Conservation (phyloP, 2,329 filamentous ascomycete species). For the Stenocarpella maydis region DNA sequence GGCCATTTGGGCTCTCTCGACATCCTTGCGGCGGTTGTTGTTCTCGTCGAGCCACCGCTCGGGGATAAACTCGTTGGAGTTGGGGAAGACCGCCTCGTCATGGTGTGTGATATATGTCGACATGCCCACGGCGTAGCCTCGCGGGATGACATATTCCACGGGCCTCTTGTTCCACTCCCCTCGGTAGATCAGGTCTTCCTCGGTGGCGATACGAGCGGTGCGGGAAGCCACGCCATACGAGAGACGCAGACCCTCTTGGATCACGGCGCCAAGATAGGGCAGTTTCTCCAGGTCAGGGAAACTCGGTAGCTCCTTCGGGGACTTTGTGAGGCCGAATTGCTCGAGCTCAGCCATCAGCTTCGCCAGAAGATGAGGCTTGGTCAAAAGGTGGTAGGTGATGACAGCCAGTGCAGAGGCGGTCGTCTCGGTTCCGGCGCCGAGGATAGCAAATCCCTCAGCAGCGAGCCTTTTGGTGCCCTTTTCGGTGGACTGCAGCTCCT, state of each 20-base stretch:
- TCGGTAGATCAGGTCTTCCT: conserved; percentile 35
- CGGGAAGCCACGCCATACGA: conserved; percentile 33
- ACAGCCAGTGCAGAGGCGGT: conserved; percentile 37
- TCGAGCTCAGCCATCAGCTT: conserved; percentile 44
- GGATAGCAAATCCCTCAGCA: conserved; percentile 43
- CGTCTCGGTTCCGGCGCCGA: conserved; percentile 41
- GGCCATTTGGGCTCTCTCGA: conserved; percentile 26
- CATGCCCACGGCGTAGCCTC: conserved; percentile 37
- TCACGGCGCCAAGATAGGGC: conserved; percentile 31
- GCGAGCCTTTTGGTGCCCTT: conserved; percentile 42
- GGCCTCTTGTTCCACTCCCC: conserved; percentile 32
- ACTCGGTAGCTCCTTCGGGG: conserved; percentile 7
- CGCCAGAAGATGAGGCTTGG: conserved; percentile 20
- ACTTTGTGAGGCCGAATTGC: conserved; percentile 45
- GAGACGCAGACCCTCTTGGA: conserved; percentile 30
- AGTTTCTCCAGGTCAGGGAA: conserved; percentile 26
- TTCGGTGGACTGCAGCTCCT: conserved; percentile 42
- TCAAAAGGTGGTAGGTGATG: conserved; percentile 36
- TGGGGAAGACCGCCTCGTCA: conserved; percentile 34
- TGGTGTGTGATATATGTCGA: conserved; percentile 35
- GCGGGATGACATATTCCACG: conserved; percentile 36
- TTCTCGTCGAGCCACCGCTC: conserved; percentile 37
- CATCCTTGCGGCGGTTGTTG: conserved; percentile 18
- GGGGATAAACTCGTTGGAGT: conserved; percentile 35
- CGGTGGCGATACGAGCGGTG: conserved; percentile 36